phyloP scores from a whole-genome alignment of 768 basidiomycete genomes.

The Boletus patriciae region DNA sequence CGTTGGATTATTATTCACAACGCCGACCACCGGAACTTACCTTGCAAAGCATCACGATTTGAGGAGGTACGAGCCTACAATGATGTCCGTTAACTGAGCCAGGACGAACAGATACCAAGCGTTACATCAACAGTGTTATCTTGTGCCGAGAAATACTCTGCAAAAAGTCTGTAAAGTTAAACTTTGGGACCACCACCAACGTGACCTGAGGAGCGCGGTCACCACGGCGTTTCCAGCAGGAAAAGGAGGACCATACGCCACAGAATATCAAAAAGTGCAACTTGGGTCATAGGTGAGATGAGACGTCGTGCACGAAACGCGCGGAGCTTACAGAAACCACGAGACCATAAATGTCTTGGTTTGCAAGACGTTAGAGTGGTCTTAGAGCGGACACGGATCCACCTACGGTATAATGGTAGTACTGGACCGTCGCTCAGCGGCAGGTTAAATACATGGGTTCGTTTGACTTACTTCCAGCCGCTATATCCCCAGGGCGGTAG shows the following conservation, averaged over 20 bases:
- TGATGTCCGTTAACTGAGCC: not conserved
- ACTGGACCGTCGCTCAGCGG: constrained; percentile 36
- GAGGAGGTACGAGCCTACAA: constrained; percentile 61
- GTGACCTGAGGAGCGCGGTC: constrained; percentile 42
- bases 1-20: not conserved
- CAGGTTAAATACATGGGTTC: not conserved
- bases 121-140: constrained; percentile 56
- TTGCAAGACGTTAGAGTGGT: constrained; percentile 13
- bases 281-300: constrained; percentile 29
- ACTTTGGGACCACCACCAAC: constrained; percentile 60
- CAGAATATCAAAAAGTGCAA: constrained; percentile 54
- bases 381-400: constrained; percentile 7
- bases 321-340: constrained; percentile 48
- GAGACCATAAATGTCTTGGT: constrained; percentile 59
- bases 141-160: constrained; percentile 57
- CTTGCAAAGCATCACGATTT: constrained; percentile 67
- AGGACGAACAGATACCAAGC: not conserved
- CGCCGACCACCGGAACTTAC: constrained; percentile 30
- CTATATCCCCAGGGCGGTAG: constrained; percentile 55
- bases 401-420: constrained; percentile 61
- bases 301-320: not conserved
- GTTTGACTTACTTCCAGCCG: constrained; percentile 50
- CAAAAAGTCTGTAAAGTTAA: constrained; percentile 61
- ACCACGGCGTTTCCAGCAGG: not conserved
- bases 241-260: constrained; percentile 40